A percentile compares a stretch with the other conserved stretches of the same genome.
Evolutionary conservation across 2,329 filamentous ascomycete species (phyloP).

Genomic region (Samsoniella hepiali): DNA sequence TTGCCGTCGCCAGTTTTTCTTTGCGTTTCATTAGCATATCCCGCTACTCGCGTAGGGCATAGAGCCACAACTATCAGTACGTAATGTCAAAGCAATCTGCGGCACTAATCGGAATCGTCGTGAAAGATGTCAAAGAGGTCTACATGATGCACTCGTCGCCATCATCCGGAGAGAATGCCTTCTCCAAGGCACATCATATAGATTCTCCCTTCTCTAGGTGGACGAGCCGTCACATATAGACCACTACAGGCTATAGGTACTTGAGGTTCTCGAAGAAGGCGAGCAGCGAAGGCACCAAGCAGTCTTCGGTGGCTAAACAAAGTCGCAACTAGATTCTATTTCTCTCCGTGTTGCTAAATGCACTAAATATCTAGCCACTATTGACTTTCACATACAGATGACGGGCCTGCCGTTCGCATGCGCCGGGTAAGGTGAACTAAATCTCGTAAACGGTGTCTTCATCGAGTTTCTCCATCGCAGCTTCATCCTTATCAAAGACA

Average conservation of each 20-base stretch:
- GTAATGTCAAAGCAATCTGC: slow-evolving; percentile 17
- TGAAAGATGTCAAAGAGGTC: slow-evolving; percentile 10
- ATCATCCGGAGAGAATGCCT: slow-evolving; percentile 4
- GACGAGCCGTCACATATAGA: slow-evolving; percentile 19
- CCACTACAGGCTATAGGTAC: slow-evolving; percentile 28
- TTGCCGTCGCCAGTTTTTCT: slow-evolving; percentile 13
- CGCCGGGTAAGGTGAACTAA: slow-evolving; percentile 30
- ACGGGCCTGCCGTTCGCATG: slow-evolving; percentile 26
- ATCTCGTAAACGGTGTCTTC: slow-evolving; percentile 30
- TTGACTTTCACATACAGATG: slow-evolving; percentile 28
- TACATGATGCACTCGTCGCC: slow-evolving; percentile 15
- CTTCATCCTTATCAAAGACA: slow-evolving; percentile 28
- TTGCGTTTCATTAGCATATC: slow-evolving; percentile 15
- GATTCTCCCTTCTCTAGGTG: neutral
- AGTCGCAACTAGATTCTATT: slow-evolving; percentile 30
- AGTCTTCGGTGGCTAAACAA: slow-evolving; percentile 22
- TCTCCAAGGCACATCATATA: slow-evolving; percentile 13
- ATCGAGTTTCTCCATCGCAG: slow-evolving; percentile 30
- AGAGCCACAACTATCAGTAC: slow-evolving; percentile 20
- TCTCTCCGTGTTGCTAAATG: slow-evolving; percentile 30
- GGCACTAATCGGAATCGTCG: neutral
- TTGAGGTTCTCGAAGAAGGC: slow-evolving; percentile 37
- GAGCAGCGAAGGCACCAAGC: slow-evolving; percentile 34
- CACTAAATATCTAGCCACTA: slow-evolving; percentile 31
- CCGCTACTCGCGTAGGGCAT: slow-evolving; percentile 17